phyloP scores from a whole-genome alignment of 345 rosid species.

The Dipteronia dyeriana region DNA sequence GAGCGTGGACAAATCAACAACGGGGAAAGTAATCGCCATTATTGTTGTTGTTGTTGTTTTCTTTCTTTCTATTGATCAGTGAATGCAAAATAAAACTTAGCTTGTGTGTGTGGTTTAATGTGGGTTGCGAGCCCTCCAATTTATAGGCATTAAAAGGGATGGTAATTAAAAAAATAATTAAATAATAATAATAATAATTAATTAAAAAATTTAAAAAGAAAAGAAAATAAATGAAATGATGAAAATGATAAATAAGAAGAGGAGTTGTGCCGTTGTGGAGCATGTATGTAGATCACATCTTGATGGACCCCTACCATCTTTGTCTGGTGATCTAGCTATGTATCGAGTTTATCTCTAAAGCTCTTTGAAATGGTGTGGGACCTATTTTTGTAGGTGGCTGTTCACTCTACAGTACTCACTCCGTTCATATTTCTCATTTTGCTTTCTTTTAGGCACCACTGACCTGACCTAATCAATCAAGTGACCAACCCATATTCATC shows the following conservation, averaged over 20 bases:
- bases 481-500: too few species aligned
- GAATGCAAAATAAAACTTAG: slow-evolving; percentile 10
- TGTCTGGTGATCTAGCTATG: too few species aligned
- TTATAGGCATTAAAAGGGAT: slow-evolving; percentile 49
- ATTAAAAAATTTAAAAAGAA: neutral
- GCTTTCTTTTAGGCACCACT: neutral
- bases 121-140: slow-evolving; percentile 20
- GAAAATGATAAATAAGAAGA: neutral
- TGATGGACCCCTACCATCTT: slow-evolving; percentile 32
- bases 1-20: slow-evolving; percentile 61
- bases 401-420: neutral
- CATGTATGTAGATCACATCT: slow-evolving; percentile 21
- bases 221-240: neutral
- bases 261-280: slow-evolving; percentile 17
- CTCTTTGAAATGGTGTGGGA: slow-evolving; percentile 1
- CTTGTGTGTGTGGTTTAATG: slow-evolving; percentile 26
- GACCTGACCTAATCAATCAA: neutral
- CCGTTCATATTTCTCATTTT: too few species aligned
- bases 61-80: neutral
- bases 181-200: too few species aligned
- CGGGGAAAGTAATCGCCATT: slow-evolving; percentile 60
- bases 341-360: neutral
- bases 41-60: neutral
- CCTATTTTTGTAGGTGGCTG: slow-evolving; percentile 11
- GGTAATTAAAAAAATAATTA: too few species aligned